Evolutionary conservation across 176 grass and related monocot genomes (phyloP).

Genomic region (Triticum aestivum): IWGSC_CS_RefSeq_v2.1 NC_057809.1:26829297-26829796

Average conservation of each 20-base stretch:
- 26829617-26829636: slow-evolving; percentile 88
- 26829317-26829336: slow-evolving; percentile 76
- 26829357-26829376: slow-evolving; percentile 87
- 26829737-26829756: slow-evolving; percentile 3
- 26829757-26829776: neutral
- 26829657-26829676: slow-evolving; percentile 81
- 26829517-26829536: neutral
- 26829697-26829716: slow-evolving; percentile 78
- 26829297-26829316: slow-evolving; percentile 21
- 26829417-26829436: slow-evolving; percentile 71
- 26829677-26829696: slow-evolving; percentile 97
- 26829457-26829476: neutral
- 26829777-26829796: neutral
- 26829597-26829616: slow-evolving; percentile 96
- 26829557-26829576: slow-evolving; percentile 98
- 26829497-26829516: neutral
- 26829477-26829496: neutral
- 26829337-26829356: slow-evolving; percentile 79
- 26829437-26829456: slow-evolving; percentile 37
- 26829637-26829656: slow-evolving; percentile 92
- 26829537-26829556: slow-evolving; percentile 13
- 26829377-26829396: slow-evolving; percentile 92
- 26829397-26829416: slow-evolving; percentile 91
- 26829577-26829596: slow-evolving; percentile 93
- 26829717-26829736: neutral